A percentile compares a stretch with the other conserved stretches of the same genome.
These are phyloP conservation scores for Psilocybe mexicana DNA, from an alignment of 1,284 basidiomycete species.

Conservation along the genomic window DNA sequence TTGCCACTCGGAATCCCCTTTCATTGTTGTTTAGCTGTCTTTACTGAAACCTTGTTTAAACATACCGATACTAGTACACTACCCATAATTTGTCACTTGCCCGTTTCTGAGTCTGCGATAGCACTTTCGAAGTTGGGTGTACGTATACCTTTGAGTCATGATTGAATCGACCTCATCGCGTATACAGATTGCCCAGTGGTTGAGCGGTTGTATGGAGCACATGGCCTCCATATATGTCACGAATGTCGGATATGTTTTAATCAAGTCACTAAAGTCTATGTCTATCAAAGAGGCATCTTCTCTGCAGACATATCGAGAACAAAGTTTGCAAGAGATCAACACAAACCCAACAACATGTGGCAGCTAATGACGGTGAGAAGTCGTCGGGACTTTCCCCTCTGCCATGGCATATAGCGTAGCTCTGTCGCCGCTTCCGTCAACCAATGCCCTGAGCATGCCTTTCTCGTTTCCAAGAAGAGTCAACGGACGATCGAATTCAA, in stretches of 20 bases:
- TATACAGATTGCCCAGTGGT: no score
- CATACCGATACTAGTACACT: not conserved
- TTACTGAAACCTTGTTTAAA: not conserved
- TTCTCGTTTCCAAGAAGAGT: constrained; percentile 46
- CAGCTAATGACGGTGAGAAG: constrained; percentile 14
- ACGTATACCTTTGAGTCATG: not conserved
- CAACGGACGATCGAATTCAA: constrained; percentile 49
- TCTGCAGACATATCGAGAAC: not conserved
- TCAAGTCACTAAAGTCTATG: constrained; percentile 4
- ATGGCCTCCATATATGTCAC: constrained; percentile 4
- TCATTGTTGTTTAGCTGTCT: not conserved
- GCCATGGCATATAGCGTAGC: constrained; percentile 20
- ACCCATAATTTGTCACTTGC: not conserved
- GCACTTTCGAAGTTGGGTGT: not conserved
- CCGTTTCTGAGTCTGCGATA: not conserved
- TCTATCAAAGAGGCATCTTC: constrained; percentile 1
- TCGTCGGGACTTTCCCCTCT: constrained; percentile 9
- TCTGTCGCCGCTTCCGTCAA: constrained; percentile 40
- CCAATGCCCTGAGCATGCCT: constrained; percentile 49
- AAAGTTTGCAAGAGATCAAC: constrained; percentile 11
- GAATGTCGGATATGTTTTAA: constrained; percentile 6
- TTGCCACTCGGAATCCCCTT: constrained; percentile 1
- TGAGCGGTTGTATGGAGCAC: constrained; percentile 4
- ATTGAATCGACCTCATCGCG: not conserved
- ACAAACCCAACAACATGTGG: not conserved